These are phyloP conservation scores for Acanthochlamys bracteata DNA, from an alignment of 106 monocot species.

Conservation along the genomic window DNA sequence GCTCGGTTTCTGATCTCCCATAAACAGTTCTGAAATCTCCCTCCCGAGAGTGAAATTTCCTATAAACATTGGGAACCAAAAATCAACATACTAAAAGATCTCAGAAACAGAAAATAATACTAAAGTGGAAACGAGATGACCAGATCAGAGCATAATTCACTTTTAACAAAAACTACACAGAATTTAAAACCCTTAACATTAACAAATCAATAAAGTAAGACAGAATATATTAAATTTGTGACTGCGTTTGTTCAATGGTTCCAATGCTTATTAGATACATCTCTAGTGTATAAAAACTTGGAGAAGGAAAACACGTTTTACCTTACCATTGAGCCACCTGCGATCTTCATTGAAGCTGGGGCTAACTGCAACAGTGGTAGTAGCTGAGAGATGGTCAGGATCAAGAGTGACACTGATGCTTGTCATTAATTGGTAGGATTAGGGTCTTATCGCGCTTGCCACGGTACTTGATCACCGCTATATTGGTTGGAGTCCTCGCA, in stretches of 20 bases:
- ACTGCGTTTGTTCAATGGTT: too few species aligned
- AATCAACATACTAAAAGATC: neutral
- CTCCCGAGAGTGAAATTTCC: slow-evolving; percentile 80
- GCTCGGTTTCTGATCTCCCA: slow-evolving; percentile 71
- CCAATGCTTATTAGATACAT: too few species aligned
- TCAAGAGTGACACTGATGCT: slow-evolving; percentile 94
- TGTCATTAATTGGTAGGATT: slow-evolving; percentile 87
- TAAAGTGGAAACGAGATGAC: neutral
- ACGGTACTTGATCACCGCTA: slow-evolving; percentile 99
- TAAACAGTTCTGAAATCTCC: slow-evolving; percentile 83
- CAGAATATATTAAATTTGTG: neutral
- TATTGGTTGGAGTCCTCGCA: slow-evolving; percentile 86
- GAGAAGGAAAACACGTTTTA: slow-evolving; percentile 1
- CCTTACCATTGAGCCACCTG: slow-evolving; percentile 98
- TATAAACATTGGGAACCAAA: slow-evolving; percentile 9
- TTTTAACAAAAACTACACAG: neutral
- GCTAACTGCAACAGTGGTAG: slow-evolving; percentile 90
- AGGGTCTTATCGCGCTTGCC: slow-evolving; percentile 91
- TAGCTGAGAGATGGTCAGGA: slow-evolving; percentile 85
- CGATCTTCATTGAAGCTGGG: slow-evolving; percentile 71
- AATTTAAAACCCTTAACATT: neutral
- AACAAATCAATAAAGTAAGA: neutral
- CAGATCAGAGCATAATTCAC: neutral
- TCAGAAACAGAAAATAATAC: neutral
- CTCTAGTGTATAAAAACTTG: neutral